These are phyloP conservation scores for Ammopiptanthus mongolicus DNA, from an alignment of 306 rosid genomes.

Conservation along the genomic window DNA sequence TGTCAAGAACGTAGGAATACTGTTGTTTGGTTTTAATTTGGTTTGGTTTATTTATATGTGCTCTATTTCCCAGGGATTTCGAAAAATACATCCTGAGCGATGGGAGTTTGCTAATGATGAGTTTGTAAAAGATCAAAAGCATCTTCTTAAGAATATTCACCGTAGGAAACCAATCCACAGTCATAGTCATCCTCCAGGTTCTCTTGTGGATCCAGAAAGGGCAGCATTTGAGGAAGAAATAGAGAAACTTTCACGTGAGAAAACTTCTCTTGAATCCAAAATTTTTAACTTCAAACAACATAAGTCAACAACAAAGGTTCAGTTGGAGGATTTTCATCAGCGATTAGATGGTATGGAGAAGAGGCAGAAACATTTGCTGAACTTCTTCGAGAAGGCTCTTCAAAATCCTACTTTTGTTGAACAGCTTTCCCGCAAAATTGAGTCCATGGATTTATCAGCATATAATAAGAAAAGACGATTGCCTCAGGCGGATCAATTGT, in stretches of 20 bases:
- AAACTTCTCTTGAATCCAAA: constrained; percentile 61
- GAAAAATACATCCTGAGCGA: constrained; percentile 81
- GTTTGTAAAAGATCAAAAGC: constrained; percentile 81
- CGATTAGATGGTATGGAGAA: constrained; percentile 57
- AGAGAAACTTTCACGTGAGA: constrained; percentile 68
- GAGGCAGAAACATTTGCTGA: constrained; percentile 60
- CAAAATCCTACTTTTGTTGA: constrained; percentile 61
- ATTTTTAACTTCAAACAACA: constrained; percentile 54
- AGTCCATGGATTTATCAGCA: constrained; percentile 71
- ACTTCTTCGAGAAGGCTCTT: constrained; percentile 60
- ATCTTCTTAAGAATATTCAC: constrained; percentile 89
- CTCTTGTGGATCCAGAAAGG: constrained; percentile 75
- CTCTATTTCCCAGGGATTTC: constrained; percentile 68
- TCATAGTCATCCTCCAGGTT: constrained; percentile 88
- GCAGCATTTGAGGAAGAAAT: constrained; percentile 84
- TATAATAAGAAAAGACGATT: constrained; percentile 84
- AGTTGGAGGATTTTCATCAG: constrained; percentile 49
- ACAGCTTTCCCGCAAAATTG: constrained; percentile 63
- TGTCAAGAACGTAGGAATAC: background rate
- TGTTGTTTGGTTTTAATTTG: constrained; percentile 2
- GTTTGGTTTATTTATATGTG: constrained; percentile 1
- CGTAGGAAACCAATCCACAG: constrained; percentile 98
- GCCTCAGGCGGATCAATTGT: constrained; percentile 54
- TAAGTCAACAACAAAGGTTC: constrained; percentile 50
- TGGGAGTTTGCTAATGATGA: constrained; percentile 99